A percentile compares a stretch with the other conserved stretches of the same genome.
These are phyloP conservation scores for Collybia nuda DNA, from an alignment of 768 basidiomycete genomes.

Conservation along the genomic window DNA sequence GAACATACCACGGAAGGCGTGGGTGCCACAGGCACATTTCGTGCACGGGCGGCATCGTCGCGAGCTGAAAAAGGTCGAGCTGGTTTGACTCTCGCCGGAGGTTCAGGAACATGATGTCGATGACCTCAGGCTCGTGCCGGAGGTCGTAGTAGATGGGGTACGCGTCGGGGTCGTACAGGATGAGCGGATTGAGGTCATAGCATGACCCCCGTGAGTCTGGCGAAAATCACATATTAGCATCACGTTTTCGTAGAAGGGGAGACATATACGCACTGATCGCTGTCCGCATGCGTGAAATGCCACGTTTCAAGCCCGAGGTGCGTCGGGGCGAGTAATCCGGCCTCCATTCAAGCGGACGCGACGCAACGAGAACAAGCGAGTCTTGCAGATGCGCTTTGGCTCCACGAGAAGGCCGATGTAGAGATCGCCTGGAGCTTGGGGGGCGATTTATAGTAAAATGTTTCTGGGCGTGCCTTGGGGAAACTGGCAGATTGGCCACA, in stretches of 20 bases:
- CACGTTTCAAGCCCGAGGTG: background rate
- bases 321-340: conserved; percentile 10
- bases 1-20: conserved; percentile 54
- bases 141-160: conserved; percentile 15
- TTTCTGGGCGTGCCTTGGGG: too few relatives aligned
- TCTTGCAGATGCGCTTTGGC: background rate
- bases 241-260: background rate
- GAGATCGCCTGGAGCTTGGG: background rate
- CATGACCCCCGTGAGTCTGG: background rate
- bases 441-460: background rate
- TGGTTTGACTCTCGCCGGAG: conserved; percentile 12
- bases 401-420: background rate
- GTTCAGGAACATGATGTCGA: conserved; percentile 12
- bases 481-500: too few relatives aligned
- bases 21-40: conserved; percentile 48
- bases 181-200: conserved; percentile 10
- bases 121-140: conserved; percentile 10
- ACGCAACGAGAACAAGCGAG: conserved; percentile 6
- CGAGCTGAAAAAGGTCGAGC: conserved; percentile 28
- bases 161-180: conserved; percentile 6
- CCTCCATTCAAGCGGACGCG: conserved; percentile 15
- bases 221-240: background rate
- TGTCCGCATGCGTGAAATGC: conserved; percentile 4
- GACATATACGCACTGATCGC: background rate
- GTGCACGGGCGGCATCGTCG: conserved; percentile 44